phyloP scores from a whole-genome alignment of 2,329 filamentous ascomycete genomes.

The Diaporthe ilicicola region DNA sequence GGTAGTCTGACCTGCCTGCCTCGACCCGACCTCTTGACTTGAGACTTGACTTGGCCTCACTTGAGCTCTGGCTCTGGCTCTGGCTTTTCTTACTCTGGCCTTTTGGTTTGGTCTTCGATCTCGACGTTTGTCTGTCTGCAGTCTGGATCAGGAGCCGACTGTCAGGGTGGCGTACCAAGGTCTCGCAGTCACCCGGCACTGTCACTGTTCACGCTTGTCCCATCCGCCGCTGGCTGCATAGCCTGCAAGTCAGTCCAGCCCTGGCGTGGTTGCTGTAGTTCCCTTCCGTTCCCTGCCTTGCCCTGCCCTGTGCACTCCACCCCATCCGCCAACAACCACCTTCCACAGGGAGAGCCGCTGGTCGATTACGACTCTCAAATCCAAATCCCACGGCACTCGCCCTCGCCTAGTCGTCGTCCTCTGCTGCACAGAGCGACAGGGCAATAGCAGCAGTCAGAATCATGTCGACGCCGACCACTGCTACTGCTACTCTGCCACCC shows the following conservation, averaged over 20 bases:
- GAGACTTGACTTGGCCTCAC: background rate
- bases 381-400: slow-evolving; percentile 17
- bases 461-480: slow-evolving; percentile 86
- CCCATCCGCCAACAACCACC: slow-evolving; percentile 12
- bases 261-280: background rate
- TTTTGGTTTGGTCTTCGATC: background rate
- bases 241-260: background rate
- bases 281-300: slow-evolving; percentile 5
- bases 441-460: slow-evolving; percentile 37
- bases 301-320: slow-evolving; percentile 8
- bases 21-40: background rate
- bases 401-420: slow-evolving; percentile 6
- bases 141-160: background rate
- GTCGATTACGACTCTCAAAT: slow-evolving; percentile 16
- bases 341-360: slow-evolving; percentile 23
- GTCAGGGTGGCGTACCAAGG: background rate
- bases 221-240: background rate
- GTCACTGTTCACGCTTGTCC: background rate
- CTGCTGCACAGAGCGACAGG: slow-evolving; percentile 24
- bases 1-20: background rate
- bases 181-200: background rate
- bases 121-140: background rate
- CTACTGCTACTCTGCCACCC: slow-evolving; percentile 75
- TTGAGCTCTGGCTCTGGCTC: background rate
- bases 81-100: background rate